Evolutionary conservation across 345 rosid species (phyloP).

Genomic region (Geranium brycei): DNA sequence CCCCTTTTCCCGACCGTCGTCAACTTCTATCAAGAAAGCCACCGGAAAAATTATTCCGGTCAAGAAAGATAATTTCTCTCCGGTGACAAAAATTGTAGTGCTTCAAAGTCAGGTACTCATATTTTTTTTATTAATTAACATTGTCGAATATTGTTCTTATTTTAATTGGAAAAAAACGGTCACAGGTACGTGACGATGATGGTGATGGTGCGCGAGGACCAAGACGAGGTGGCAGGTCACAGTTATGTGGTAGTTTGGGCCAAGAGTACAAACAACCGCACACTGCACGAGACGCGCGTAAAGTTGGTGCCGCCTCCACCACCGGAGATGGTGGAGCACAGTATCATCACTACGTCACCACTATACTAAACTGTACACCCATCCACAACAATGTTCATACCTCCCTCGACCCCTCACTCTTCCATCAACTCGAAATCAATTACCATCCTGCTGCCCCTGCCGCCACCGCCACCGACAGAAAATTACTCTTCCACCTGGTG

Average conservation of each 20-base stretch:
- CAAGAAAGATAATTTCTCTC: conserved; percentile 61
- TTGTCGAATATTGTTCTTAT: not conserved
- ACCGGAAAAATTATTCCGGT: conserved; percentile 43
- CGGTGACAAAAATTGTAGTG: conserved; percentile 23
- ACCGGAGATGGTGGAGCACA: conserved; percentile 20
- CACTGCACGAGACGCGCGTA: conserved; percentile 18
- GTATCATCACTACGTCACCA: conserved; percentile 38
- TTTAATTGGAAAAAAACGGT: conserved; percentile 1
- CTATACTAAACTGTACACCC: conserved; percentile 40
- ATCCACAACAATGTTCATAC: conserved; percentile 36
- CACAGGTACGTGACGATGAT: conserved; percentile 22
- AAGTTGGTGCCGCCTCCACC: conserved; percentile 6
- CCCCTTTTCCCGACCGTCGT: conserved; percentile 36
- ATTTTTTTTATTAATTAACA: not conserved
- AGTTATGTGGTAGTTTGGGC: conserved; percentile 47
- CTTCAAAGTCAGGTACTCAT: conserved; percentile 45
- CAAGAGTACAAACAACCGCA: conserved; percentile 34
- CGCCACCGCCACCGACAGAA: conserved; percentile 20
- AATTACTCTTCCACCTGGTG: conserved; percentile 45
- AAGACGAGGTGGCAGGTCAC: conserved; percentile 28
- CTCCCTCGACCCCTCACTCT: conserved; percentile 59
- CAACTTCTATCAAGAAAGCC: conserved; percentile 30
- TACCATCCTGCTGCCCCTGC: conserved; percentile 1
- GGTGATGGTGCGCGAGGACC: conserved; percentile 12
- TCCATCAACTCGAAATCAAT: conserved; percentile 41